Conservation (phyloP, 2,329 filamentous ascomycete genomes). For the Aspergillus ruber region DNA sequence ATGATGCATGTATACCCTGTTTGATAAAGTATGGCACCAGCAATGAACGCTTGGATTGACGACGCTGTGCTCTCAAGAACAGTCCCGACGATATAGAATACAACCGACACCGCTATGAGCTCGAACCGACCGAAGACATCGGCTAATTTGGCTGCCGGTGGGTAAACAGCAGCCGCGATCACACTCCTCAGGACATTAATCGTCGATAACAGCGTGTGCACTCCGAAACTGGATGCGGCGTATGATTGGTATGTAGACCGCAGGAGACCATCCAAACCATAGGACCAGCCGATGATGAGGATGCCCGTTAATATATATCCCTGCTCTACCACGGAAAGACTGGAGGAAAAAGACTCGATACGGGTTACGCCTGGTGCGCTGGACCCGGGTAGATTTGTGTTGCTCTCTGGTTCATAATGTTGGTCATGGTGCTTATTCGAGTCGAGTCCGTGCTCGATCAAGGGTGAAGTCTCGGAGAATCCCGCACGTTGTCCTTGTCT, state of each 20-base stretch:
- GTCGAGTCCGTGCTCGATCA: background rate
- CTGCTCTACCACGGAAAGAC: background rate
- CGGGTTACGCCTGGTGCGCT: background rate
- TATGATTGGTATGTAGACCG: background rate
- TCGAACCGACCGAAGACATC: background rate
- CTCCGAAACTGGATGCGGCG: background rate
- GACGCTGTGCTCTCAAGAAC: background rate
- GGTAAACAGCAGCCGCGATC: background rate
- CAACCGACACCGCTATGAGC: background rate
- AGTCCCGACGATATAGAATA: background rate
- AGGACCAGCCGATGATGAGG: background rate
- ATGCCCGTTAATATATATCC: background rate
- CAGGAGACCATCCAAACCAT: background rate
- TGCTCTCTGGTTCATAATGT: background rate
- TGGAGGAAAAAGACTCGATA: background rate
- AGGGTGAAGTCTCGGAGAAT: background rate
- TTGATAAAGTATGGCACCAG: background rate
- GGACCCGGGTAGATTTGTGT: background rate
- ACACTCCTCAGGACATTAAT: background rate
- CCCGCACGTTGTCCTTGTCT: background rate
- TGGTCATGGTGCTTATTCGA: background rate
- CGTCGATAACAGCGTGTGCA: background rate
- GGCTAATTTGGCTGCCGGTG: background rate
- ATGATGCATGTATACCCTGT: background rate
- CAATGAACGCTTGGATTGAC: background rate